A percentile compares a stretch with the other conserved stretches of the same genome.
These are phyloP conservation scores for Gossypium arboreum DNA, from an alignment of 345 rosid genomes.

Conservation along the genomic window DNA sequence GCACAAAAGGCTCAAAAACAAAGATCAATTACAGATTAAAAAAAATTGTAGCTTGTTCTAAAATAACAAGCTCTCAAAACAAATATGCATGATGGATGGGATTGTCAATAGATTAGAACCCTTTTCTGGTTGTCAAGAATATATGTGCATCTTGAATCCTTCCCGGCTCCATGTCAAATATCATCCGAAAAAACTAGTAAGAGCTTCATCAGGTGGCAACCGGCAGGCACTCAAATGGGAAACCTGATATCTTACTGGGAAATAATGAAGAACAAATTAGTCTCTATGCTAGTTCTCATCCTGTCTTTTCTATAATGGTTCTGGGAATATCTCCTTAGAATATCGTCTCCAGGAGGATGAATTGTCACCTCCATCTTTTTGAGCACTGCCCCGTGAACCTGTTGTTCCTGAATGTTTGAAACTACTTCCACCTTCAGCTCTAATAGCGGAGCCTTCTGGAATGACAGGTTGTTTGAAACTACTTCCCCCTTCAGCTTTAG, in stretches of 20 bases:
- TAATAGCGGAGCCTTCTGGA: conserved; percentile 31
- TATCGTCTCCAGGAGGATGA: conserved; percentile 74
- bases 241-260: conserved; percentile 48
- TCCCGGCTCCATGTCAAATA: neutral
- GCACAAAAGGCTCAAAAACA: conserved; percentile 20
- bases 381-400: conserved; percentile 78
- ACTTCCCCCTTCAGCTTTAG: conserved; percentile 38
- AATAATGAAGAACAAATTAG: conserved; percentile 48
- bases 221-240: conserved; percentile 36
- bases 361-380: conserved; percentile 48
- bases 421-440: conserved; percentile 47
- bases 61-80: conserved; percentile 23
- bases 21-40: conserved; percentile 19
- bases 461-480: conserved; percentile 33
- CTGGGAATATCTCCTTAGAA: conserved; percentile 79
- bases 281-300: conserved; percentile 35
- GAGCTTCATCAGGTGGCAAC: conserved; percentile 11
- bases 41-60: conserved; percentile 26
- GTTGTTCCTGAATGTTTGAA: conserved; percentile 63
- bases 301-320: conserved; percentile 54
- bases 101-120: neutral
- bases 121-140: conserved; percentile 6
- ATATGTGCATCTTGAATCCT: conserved; percentile 4
- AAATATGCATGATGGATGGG: conserved; percentile 8
- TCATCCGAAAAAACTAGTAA: neutral